phyloP scores from a whole-genome alignment of 2,329 filamentous ascomycete species.

The Rachicladosporium sp. region DNA sequence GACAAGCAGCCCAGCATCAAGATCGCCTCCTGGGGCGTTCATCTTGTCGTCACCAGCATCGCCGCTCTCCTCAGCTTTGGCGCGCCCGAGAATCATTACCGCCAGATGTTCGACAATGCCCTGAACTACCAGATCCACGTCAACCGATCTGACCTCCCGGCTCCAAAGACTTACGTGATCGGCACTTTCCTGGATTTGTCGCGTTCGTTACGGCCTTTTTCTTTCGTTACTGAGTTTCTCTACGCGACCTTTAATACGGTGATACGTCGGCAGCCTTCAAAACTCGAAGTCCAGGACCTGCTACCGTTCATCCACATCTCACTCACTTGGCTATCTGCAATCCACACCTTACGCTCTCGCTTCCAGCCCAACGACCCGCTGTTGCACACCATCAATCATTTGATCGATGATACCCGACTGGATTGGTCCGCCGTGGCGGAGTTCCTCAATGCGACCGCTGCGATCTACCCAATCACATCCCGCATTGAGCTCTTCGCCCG shows the following conservation, averaged over 20 bases:
- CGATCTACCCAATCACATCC: constrained; percentile 25
- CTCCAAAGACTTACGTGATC: too few relatives aligned
- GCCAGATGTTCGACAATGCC: constrained; percentile 21
- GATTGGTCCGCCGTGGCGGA: constrained; percentile 39
- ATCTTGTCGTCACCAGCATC: constrained; percentile 46
- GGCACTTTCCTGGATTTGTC: neutral
- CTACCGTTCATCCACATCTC: constrained; percentile 52
- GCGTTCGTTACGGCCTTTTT: neutral
- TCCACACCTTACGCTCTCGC: constrained; percentile 8
- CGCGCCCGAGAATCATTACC: constrained; percentile 35
- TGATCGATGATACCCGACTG: neutral
- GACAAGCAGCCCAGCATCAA: constrained; percentile 43
- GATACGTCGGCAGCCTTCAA: constrained; percentile 14
- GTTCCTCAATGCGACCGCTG: constrained; percentile 42
- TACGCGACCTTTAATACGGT: constrained; percentile 3
- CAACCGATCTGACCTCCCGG: too few relatives aligned
- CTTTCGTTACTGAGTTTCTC: constrained; percentile 6
- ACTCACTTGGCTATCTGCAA: constrained; percentile 44
- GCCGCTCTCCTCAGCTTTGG: constrained; percentile 44
- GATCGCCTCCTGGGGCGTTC: constrained; percentile 32
- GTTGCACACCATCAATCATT: constrained; percentile 15
- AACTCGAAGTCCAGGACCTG: constrained; percentile 32
- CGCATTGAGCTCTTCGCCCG: constrained; percentile 21
- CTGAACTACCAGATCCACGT: constrained; percentile 9
- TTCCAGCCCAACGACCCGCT: constrained; percentile 9